These are phyloP conservation scores for Cytospora piceae DNA, from an alignment of 2,329 filamentous ascomycete genomes.

Conservation along the genomic window DNA sequence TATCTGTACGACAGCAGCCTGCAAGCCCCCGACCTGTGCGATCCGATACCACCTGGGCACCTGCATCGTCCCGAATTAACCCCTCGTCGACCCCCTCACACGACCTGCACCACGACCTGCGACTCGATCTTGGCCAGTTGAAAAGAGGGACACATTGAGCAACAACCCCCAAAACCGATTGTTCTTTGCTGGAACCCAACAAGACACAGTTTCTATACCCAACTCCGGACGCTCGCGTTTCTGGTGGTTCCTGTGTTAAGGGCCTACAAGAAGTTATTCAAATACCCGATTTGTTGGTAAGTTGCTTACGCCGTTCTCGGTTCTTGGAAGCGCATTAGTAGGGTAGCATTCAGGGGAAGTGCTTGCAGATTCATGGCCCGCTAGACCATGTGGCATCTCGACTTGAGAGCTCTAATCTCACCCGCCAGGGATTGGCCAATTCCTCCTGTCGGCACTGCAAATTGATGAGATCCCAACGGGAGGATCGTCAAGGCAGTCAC, in stretches of 20 bases:
- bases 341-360: conserved; percentile 2
- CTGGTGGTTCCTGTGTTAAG: not conserved
- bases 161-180: not conserved
- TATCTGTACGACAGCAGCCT: not conserved
- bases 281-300: not conserved
- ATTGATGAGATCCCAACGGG: not conserved
- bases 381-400: not conserved
- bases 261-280: not conserved
- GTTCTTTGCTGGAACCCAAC: not conserved
- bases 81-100: not conserved
- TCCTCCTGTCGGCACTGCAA: not conserved
- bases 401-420: not conserved
- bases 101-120: not conserved
- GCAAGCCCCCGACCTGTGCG: not conserved
- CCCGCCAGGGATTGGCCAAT: not conserved
- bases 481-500: not conserved
- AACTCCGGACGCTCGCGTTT: not conserved
- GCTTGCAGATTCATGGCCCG: not conserved
- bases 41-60: not conserved
- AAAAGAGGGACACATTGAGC: not conserved
- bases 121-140: not conserved
- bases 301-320: not conserved
- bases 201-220: not conserved
- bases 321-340: not conserved
- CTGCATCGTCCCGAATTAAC: not conserved